A percentile compares a stretch with the other conserved stretches of the same genome.
These are phyloP conservation scores for Buddleja alternifolia DNA, from an alignment of 257 asterid genomes.

Conservation along the genomic window DNA sequence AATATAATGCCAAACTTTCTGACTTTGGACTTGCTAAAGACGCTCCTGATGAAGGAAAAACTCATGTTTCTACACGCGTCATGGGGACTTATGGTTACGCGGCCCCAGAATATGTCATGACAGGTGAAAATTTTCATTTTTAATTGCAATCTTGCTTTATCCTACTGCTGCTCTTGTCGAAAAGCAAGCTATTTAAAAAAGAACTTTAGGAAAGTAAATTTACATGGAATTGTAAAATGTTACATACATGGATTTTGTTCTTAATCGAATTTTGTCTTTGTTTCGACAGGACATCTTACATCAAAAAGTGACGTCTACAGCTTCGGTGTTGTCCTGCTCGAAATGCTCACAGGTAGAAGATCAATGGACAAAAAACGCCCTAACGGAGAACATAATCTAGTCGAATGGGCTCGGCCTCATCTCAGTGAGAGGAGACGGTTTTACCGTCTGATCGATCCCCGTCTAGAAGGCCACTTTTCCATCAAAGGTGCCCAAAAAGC, in stretches of 20 bases:
- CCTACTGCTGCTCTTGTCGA: background rate
- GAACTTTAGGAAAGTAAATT: background rate
- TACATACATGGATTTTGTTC: too few relatives aligned
- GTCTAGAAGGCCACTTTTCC: slow-evolving; percentile 91
- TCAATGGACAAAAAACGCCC: slow-evolving; percentile 97
- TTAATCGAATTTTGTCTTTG: background rate
- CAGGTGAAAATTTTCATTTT: slow-evolving; percentile 50
- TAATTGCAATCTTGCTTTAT: background rate
- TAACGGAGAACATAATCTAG: slow-evolving; percentile 90
- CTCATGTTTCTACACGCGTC: slow-evolving; percentile 97
- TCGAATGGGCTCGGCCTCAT: slow-evolving; percentile 95
- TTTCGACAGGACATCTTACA: slow-evolving; percentile 82
- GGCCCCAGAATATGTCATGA: slow-evolving; percentile 98
- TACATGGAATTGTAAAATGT: too few relatives aligned
- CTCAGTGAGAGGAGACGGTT: slow-evolving; percentile 76
- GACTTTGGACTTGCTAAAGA: slow-evolving; percentile 99
- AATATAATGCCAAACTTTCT: slow-evolving; percentile 93
- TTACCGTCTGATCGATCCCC: slow-evolving; percentile 86
- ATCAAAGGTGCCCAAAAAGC: slow-evolving; percentile 95
- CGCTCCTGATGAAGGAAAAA: slow-evolving; percentile 95
- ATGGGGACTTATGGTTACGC: slow-evolving; percentile 99
- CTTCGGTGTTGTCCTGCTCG: slow-evolving; percentile 93
- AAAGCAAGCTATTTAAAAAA: background rate
- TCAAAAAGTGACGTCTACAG: slow-evolving; percentile 94
- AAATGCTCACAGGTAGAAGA: slow-evolving; percentile 90